Base-by-base conservation (phyloP, 106 monocot species). In the Dendrobium nobile region DNA sequence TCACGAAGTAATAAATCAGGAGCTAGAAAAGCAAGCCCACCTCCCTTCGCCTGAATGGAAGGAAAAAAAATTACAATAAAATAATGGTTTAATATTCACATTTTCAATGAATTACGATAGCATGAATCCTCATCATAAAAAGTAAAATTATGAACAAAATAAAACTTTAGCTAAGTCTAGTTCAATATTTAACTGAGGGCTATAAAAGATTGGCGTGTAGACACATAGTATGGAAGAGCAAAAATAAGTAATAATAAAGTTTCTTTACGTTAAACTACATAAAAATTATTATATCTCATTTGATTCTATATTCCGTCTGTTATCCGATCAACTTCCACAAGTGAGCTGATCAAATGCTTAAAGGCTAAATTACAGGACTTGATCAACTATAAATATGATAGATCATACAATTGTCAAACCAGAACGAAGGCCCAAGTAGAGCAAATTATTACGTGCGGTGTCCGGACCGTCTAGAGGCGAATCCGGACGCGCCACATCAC, bases 11-110 rank as follows among this genome's bases (percentile, higher is more conserved):
- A 82, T 47, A 75, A 54, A 47, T 85, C 72, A 41, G 83, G 28
- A 18, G 86, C 75, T 28, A 95, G 26, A 86, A 98, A 98, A 79
- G 89, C 75, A 78, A 98, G 75, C 48, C 85, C 82, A 24, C 95
- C 95, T 41, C 92, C 87, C 70, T 88, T 95, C 31, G 91, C 98
- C 98, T 98, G 79, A 75, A 76, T 40, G 7, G 3, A 45, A 18
- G 37, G 2, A 18, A 73, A 81, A n/a, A 67, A 33, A 22, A 22
- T 11, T 67, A 24, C 4, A 15, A 72, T 65, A 24, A 65, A 65
- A 65, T 8, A 22, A 22, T 24, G 7, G 7, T 8, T 24, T 6
- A 15, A 72, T 13, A 15, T 18, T 0, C 68, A 33, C 7, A 0
- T 33, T 27, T 73, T 73, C 41, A 16, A 73, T 73, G 17, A 73